Evolutionary conservation across 2,329 filamentous ascomycete species (phyloP).

Genomic region (Cladosporium sp.): DNA sequence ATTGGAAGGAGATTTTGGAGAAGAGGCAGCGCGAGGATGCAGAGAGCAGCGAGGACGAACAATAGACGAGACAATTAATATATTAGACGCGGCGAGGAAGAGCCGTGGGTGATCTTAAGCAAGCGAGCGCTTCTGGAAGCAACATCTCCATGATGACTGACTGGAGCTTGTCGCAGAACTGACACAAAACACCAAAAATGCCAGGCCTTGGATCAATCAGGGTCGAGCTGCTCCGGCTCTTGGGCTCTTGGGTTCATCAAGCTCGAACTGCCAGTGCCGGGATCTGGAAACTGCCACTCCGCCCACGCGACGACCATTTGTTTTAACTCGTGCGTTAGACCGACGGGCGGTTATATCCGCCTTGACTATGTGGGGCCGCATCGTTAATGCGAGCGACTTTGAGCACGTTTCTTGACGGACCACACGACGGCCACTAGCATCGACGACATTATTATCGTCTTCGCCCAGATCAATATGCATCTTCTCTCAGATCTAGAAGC

Average conservation of each 20-base stretch:
- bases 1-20: conserved; percentile 51
- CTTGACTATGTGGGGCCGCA: background rate
- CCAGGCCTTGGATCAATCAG: conserved; percentile 4
- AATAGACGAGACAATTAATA: background rate
- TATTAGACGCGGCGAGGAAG: background rate
- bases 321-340: background rate
- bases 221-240: background rate
- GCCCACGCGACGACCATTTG: conserved; percentile 9
- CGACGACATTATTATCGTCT: background rate
- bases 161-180: no score
- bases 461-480: conserved; percentile 4
- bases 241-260: conserved; percentile 12
- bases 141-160: background rate
- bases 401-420: background rate
- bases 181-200: background rate
- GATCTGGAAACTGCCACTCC: background rate
- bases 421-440: background rate
- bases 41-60: conserved; percentile 27
- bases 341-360: no score
- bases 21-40: conserved; percentile 41
- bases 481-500: background rate
- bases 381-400: conserved; percentile 3
- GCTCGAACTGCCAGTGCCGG: conserved; percentile 3
- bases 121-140: background rate
- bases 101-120: background rate